Evolutionary conservation across 805 yeast species (phyloP).

Genomic region (Starmerella floricola): DNA sequence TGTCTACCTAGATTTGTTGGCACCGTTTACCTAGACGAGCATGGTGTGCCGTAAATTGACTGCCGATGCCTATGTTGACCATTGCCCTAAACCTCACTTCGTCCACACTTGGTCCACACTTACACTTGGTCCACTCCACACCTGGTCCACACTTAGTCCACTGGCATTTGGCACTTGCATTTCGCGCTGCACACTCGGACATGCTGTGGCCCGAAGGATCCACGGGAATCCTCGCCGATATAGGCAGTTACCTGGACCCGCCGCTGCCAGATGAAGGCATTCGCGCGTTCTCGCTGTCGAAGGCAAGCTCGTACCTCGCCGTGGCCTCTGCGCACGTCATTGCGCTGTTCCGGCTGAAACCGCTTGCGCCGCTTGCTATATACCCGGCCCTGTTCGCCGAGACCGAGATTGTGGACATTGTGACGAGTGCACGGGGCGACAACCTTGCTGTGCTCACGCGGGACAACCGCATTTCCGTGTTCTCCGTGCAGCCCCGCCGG

Average conservation of each 20-base stretch:
- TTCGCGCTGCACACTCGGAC: not conserved
- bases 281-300: slow-evolving; percentile 17
- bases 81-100: no score
- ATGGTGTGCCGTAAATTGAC: no score
- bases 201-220: slow-evolving; percentile 27
- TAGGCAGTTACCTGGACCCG: slow-evolving; percentile 17
- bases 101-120: no score
- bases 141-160: no score
- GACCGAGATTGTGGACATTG: slow-evolving; percentile 8
- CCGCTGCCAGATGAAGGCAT: slow-evolving; percentile 12
- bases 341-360: slow-evolving; percentile 22
- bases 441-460: slow-evolving; percentile 14
- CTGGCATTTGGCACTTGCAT: not conserved
- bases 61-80: no score
- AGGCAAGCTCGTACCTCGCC: slow-evolving; percentile 19
- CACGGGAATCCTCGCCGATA: slow-evolving; percentile 13
- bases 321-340: slow-evolving; percentile 16
- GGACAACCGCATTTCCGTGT: slow-evolving; percentile 16
- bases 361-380: slow-evolving; percentile 21
- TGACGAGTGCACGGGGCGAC: slow-evolving; percentile 13
- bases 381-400: slow-evolving; percentile 17
- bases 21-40: no score
- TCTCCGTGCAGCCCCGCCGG: slow-evolving; percentile 12
- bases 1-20: no score
- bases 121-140: no score